These are phyloP conservation scores for Melanogaster broomeanus DNA, from an alignment of 768 basidiomycete species.

Conservation along the genomic window DNA sequence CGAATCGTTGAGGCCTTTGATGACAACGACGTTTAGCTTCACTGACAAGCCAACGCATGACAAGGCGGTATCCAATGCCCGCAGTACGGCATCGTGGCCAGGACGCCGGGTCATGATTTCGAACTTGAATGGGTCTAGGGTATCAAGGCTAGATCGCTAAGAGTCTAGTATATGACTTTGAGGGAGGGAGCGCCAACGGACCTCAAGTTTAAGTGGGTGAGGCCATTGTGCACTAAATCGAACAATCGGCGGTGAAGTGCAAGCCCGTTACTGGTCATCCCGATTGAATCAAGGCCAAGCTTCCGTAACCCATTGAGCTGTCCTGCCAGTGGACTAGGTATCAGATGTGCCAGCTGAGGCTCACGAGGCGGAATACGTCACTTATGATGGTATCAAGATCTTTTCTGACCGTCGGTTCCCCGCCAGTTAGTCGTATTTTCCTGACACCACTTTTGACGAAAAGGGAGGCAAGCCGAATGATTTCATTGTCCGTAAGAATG, in stretches of 20 bases:
- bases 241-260: conserved; percentile 74
- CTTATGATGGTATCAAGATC: conserved; percentile 71
- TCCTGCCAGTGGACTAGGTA: conserved; percentile 42
- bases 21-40: conserved; percentile 84
- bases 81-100: conserved; percentile 76
- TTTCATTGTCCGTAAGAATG: conserved; percentile 74
- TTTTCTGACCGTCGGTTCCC: conserved; percentile 84
- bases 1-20: conserved; percentile 79
- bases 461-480: conserved; percentile 68
- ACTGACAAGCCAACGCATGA: conserved; percentile 53
- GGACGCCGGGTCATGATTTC: conserved; percentile 81
- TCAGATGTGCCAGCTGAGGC: conserved; percentile 5
- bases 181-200: conserved; percentile 22
- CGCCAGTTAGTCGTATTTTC: conserved; percentile 87
- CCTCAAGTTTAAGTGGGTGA: conserved; percentile 78
- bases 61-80: conserved; percentile 64
- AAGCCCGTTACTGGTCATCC: conserved; percentile 86
- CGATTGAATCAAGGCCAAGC: conserved; percentile 71
- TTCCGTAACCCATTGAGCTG: conserved; percentile 61
- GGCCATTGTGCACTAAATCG: conserved; percentile 63
- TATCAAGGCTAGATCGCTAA: conserved; percentile 64
- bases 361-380: conserved; percentile 30
- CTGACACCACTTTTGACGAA: conserved; percentile 83
- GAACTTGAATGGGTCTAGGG: conserved; percentile 83
- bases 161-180: neutral